phyloP scores from a whole-genome alignment of 441 rosid genomes.

The Gossypium davidsonii region DNA sequence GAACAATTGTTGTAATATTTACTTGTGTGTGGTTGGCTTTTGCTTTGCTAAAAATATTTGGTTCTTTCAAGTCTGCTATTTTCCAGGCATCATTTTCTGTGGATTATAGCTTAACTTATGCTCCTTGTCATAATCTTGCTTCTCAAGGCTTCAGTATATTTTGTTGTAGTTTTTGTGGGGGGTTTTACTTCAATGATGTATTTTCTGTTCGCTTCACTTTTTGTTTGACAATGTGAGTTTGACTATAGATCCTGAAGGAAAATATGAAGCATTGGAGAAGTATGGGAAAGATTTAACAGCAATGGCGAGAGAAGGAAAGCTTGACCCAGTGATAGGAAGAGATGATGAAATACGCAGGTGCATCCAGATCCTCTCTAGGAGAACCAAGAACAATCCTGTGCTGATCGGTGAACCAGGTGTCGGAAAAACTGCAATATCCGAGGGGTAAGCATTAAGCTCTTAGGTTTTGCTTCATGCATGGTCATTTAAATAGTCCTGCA shows the following conservation, averaged over 20 bases:
- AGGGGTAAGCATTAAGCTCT: constrained; percentile 52
- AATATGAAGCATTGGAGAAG: constrained; percentile 91
- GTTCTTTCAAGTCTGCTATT: neutral
- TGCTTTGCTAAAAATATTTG: neutral
- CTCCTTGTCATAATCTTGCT: neutral
- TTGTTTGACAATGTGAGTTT: constrained; percentile 14
- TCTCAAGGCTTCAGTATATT: neutral
- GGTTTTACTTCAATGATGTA: neutral
- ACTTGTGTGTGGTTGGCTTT: neutral
- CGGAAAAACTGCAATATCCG: constrained; percentile 95
- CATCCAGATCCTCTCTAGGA: constrained; percentile 91
- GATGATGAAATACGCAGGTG: constrained; percentile 96
- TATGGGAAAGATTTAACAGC: constrained; percentile 97
- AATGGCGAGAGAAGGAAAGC: constrained; percentile 91
- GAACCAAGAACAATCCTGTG: constrained; percentile 96
- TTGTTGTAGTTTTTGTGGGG: neutral
- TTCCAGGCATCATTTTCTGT: neutral
- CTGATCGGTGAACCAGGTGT: constrained; percentile 97
- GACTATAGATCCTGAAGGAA: constrained; percentile 88
- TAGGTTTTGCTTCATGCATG: neutral
- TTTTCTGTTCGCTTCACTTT: neutral
- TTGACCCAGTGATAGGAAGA: constrained; percentile 97
- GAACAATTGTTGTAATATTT: neutral
- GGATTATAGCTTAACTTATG: neutral
- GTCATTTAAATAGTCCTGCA: neutral